A percentile compares a stretch with the other conserved stretches of the same genome.
These are phyloP conservation scores for Aureobasidium sp. DNA, from an alignment of 2,329 filamentous ascomycete genomes.

Conservation along the genomic window DNA sequence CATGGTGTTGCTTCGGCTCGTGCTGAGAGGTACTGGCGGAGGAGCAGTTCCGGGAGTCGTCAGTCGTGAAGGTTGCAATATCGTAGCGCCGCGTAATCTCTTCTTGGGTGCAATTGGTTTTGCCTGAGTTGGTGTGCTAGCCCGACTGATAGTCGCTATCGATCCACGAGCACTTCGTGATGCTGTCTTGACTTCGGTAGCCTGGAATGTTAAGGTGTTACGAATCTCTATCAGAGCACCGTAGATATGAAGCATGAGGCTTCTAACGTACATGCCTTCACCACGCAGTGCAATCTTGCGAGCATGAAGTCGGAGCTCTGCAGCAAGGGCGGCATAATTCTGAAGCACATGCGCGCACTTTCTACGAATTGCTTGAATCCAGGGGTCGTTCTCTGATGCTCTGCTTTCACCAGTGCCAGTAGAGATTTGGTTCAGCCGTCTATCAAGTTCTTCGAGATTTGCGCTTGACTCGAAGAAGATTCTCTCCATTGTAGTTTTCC, in stretches of 20 bases:
- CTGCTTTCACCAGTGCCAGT: constrained; percentile 43
- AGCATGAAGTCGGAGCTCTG: constrained; percentile 42
- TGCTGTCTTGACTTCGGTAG: constrained; percentile 31
- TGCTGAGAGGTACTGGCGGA: constrained; percentile 38
- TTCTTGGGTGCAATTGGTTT: constrained; percentile 34
- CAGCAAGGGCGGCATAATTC: constrained; percentile 43
- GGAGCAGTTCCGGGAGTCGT: constrained; percentile 27
- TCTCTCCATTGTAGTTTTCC: constrained; percentile 15
- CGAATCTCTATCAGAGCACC: constrained; percentile 52
- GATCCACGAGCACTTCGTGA: constrained; percentile 25
- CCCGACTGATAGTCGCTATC: constrained; percentile 26
- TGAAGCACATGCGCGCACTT: constrained; percentile 45
- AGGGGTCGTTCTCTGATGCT: constrained; percentile 13
- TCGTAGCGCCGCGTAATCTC: constrained; percentile 45
- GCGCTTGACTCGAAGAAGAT: constrained; percentile 44
- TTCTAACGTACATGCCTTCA: constrained; percentile 52
- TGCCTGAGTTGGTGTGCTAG: constrained; percentile 42
- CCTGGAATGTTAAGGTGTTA: constrained; percentile 50
- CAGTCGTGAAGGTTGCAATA: constrained; percentile 38
- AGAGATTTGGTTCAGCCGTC: constrained; percentile 45
- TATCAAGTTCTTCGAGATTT: constrained; percentile 50
- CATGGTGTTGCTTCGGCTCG: constrained; percentile 48
- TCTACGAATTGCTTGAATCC: constrained; percentile 23
- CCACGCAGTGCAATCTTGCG: constrained; percentile 48
- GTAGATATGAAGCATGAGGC: constrained; percentile 52